phyloP scores from a whole-genome alignment of 768 basidiomycete genomes.

The Rhizopogon vulgaris region DNA sequence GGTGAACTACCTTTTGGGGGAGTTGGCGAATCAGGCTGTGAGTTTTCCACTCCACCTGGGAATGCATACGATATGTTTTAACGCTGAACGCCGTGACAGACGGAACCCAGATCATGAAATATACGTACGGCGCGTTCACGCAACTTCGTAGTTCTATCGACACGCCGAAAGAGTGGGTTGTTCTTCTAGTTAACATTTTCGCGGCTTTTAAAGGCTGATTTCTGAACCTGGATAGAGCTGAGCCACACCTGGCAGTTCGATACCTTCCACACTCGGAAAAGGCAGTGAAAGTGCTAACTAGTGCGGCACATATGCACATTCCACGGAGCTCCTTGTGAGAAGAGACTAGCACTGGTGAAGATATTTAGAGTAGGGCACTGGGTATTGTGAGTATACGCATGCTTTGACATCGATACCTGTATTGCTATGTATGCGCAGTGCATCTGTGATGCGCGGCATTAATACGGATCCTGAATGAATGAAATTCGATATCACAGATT shows the following conservation, averaged over 20 bases:
- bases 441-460: no score
- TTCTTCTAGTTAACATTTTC: neutral
- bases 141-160: conserved; percentile 45
- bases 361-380: no score
- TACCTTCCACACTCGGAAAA: conserved; percentile 19
- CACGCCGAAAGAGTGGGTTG: conserved; percentile 49
- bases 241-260: conserved; percentile 12
- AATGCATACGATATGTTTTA: neutral
- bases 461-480: no score
- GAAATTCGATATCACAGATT: no score
- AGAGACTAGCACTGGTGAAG: neutral
- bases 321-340: conserved; percentile 9
- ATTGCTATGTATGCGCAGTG: no score
- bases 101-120: conserved; percentile 46
- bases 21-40: conserved; percentile 62
- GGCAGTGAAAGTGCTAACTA: conserved; percentile 10
- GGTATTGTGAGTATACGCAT: no score
- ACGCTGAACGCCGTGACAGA: conserved; percentile 28
- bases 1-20: conserved; percentile 45
- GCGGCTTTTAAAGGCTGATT: conserved; percentile 3
- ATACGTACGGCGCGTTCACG: conserved; percentile 51
- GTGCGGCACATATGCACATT: conserved; percentile 7
- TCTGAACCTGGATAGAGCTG: conserved; percentile 12
- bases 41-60: conserved; percentile 15
- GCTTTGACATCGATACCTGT: no score